Evolutionary conservation across 2,329 filamentous ascomycete species (phyloP).

Genomic region (Fusarium chuoi): DNA sequence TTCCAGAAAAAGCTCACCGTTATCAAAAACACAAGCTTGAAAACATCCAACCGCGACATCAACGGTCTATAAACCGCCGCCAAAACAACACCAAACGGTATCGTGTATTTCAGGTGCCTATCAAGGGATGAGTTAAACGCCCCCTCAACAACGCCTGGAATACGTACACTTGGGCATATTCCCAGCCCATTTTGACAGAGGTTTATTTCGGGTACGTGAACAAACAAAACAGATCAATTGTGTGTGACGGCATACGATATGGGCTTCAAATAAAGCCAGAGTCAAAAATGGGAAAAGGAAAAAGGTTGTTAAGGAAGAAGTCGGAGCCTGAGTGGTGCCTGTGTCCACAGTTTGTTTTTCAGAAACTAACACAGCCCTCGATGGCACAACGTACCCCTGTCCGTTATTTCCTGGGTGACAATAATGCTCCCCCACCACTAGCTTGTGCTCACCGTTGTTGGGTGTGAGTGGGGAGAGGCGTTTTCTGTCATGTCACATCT

Average conservation of each 20-base stretch:
- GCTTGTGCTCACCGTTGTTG: background rate
- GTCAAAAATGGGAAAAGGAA: background rate
- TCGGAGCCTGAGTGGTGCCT: background rate
- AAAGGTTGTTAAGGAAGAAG: conserved; percentile 1
- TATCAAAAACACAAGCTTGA: conserved; percentile 33
- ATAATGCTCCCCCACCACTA: background rate
- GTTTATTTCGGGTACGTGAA: background rate
- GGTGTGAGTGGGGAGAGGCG: background rate
- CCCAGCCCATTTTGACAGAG: conserved; percentile 37
- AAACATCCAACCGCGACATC: conserved; percentile 28
- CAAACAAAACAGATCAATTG: background rate
- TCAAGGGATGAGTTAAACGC: background rate
- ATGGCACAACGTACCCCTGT: conserved; percentile 1
- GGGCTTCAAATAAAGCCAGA: background rate
- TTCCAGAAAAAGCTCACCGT: background rate
- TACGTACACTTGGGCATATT: conserved; percentile 41
- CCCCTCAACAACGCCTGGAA: background rate
- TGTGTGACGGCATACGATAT: background rate
- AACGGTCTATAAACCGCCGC: conserved; percentile 27
- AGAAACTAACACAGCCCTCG: background rate
- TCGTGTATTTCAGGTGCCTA: conserved; percentile 41
- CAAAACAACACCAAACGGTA: conserved; percentile 29
- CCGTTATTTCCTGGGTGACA: background rate
- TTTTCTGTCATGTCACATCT: background rate
- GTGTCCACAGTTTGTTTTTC: conserved; percentile 5